Evolutionary conservation across 306 rosid species (phyloP).

Genomic region (Castanea crenata): DNA sequence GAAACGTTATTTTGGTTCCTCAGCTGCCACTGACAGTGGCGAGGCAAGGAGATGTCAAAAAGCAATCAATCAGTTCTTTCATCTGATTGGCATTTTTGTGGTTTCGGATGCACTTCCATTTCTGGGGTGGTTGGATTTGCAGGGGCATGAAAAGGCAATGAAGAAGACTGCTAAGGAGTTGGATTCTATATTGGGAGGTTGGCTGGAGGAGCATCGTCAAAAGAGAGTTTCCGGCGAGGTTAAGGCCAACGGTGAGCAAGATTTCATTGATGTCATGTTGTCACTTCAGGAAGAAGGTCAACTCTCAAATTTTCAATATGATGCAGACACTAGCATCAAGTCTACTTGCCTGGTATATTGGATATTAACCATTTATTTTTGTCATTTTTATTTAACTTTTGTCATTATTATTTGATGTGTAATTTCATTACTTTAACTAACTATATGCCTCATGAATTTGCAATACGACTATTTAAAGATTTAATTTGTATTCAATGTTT

Average conservation of each 20-base stretch:
- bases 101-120: constrained; percentile 54
- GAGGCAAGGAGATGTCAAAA: constrained; percentile 42
- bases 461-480: too few relatives aligned
- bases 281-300: constrained; percentile 38
- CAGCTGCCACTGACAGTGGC: constrained; percentile 11
- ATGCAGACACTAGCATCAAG: constrained; percentile 44
- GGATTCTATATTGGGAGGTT: constrained; percentile 44
- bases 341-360: constrained; percentile 54
- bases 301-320: constrained; percentile 35
- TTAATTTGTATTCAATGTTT: too few relatives aligned
- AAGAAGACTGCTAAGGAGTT: constrained; percentile 57
- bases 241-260: constrained; percentile 32
- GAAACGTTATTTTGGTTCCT: constrained; percentile 49
- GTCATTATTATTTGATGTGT: too few relatives aligned
- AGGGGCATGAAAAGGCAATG: constrained; percentile 60
- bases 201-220: constrained; percentile 55
- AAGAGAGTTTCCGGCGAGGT: constrained; percentile 13
- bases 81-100: constrained; percentile 43
- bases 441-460: too few relatives aligned
- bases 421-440: too few relatives aligned
- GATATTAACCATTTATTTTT: too few relatives aligned
- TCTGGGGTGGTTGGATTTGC: constrained; percentile 50
- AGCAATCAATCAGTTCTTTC: constrained; percentile 45
- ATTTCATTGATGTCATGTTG: constrained; percentile 65
- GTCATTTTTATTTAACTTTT: too few relatives aligned